Evolutionary conservation across 352 stramenopile genomes (phyloP).

Genomic region (Phytophthora lateralis): DNA sequence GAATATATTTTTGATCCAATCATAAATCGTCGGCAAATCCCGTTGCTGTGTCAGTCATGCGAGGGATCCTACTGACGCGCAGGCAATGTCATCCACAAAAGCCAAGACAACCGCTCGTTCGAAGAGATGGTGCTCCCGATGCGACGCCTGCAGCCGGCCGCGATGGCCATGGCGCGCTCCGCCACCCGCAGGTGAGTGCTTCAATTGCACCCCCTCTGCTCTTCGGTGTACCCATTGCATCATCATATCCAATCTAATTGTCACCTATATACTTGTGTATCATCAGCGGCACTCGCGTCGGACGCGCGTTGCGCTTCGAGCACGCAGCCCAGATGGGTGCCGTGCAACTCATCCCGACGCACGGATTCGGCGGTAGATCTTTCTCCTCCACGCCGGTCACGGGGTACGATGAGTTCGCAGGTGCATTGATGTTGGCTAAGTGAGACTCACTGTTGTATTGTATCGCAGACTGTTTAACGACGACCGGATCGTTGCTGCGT

Average conservation of each 20-base stretch:
- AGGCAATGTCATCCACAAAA: conserved; percentile 29
- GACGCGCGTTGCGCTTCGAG: conserved; percentile 45
- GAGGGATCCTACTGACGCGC: conserved; percentile 35
- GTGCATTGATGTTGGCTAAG: neutral
- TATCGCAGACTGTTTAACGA: conserved; percentile 42
- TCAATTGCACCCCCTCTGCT: neutral
- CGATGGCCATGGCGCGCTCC: conserved; percentile 37
- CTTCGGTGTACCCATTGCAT: neutral
- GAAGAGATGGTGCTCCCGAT: conserved; percentile 59
- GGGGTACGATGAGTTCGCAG: conserved; percentile 34
- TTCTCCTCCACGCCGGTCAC: conserved; percentile 66
- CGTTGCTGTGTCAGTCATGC: conserved; percentile 11
- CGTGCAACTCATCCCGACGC: conserved; percentile 54
- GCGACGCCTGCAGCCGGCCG: conserved; percentile 64
- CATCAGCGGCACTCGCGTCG: conserved; percentile 30
- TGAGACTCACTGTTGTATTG: conserved; percentile 7
- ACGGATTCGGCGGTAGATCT: conserved; percentile 50
- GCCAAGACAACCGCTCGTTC: conserved; percentile 14
- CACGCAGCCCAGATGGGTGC: conserved; percentile 42
- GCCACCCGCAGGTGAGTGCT: conserved; percentile 30
- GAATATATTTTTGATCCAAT: conserved; percentile 20
- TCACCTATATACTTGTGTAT: conserved; percentile 6
- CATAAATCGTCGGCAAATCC: conserved; percentile 21
- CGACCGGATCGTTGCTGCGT: conserved; percentile 51
- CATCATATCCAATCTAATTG: conserved; percentile 1